A percentile compares a stretch with the other conserved stretches of the same genome.
phyloP scores from a whole-genome alignment of 768 basidiomycete species.

The Ephemerocybe angulata region DNA sequence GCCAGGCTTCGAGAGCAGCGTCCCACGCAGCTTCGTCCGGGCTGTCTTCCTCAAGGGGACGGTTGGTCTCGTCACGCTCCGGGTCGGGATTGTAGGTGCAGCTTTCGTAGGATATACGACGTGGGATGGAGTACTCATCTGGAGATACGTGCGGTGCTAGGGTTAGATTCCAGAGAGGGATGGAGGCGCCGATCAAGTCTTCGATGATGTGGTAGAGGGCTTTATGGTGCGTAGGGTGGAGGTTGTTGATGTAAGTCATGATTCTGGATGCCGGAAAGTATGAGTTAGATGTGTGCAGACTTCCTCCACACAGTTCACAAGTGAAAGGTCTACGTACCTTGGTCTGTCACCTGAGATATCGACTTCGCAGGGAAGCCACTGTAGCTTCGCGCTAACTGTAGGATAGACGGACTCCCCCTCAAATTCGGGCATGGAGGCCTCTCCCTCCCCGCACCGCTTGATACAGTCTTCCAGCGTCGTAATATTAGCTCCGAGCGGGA shows the following conservation, averaged over 20 bases:
- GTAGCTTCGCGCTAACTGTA: conserved; percentile 8
- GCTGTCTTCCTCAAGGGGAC: background rate
- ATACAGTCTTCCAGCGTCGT: conserved; percentile 14
- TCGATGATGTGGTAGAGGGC: background rate
- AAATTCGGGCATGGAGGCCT: background rate
- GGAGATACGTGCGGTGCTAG: background rate
- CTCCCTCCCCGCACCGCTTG: conserved; percentile 16
- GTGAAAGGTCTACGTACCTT: conserved; percentile 10
- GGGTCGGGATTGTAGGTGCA: background rate
- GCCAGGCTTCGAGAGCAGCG: background rate
- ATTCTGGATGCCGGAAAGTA: background rate
- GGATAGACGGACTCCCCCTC: background rate
- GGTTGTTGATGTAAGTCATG: conserved; percentile 1
- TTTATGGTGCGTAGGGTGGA: background rate
- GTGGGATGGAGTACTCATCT: background rate
- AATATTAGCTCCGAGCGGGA: conserved; percentile 2
- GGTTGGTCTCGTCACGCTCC: background rate
- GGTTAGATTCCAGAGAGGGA: background rate
- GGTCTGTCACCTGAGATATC: conserved; percentile 13
- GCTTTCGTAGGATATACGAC: background rate
- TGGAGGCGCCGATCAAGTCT: background rate
- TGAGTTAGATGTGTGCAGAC: background rate
- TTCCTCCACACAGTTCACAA: background rate
- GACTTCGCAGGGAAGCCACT: conserved; percentile 15
- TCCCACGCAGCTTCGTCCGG: background rate